Base-by-base conservation (phyloP, 2,329 filamentous ascomycete genomes). In the Fusarium ramigenum region DNA sequence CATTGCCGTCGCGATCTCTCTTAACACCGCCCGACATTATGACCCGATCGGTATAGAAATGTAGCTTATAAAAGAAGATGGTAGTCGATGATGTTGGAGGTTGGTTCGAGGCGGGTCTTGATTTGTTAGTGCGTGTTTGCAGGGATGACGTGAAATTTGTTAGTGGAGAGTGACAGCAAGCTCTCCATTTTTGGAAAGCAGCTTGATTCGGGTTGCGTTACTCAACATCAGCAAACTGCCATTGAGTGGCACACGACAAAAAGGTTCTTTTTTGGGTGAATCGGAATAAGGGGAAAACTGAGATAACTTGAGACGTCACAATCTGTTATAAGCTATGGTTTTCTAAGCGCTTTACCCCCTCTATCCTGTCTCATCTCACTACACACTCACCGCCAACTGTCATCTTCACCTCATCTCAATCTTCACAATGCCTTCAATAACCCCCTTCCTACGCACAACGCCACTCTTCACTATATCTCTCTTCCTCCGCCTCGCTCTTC, bases 401-500 rank as follows among this genome's bases (percentile, higher is more conserved):
- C 77, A 73, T 75, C 71, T 72, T 73, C 58, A 70, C 42, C 43
- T 54, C 65, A 60, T 34, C 36, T 62, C 60, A 63, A 49, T 61
- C 54, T 75, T 53, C 50, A 64, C 40, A 66, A 78, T 78, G 76
- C 63, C 68, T 34, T 76, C 71, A 25, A 52, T 78, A 63, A 50
- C 74, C 9, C 57, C 77, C 30, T 77, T 83, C 58, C 75, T 83
- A 28, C 77, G 78, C 43, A 82, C 82, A 40, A 32, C 70, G 15
- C 85, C 87, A 14, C 87, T 93, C 77, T 90, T 92, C 81, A 71
- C 83, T 60, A 81, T 88, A 18, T 86, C 89, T 57, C 84, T 91
- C 60, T 77, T 91, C 53, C 88, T 99, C 30, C 93, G 96, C 69
- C 80, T 90, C 10, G 81, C 85, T 37, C 91, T 99, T 72, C 89